Conservation (phyloP, 495 filamentous ascomycete species). For the Choiromyces venosus region DNA sequence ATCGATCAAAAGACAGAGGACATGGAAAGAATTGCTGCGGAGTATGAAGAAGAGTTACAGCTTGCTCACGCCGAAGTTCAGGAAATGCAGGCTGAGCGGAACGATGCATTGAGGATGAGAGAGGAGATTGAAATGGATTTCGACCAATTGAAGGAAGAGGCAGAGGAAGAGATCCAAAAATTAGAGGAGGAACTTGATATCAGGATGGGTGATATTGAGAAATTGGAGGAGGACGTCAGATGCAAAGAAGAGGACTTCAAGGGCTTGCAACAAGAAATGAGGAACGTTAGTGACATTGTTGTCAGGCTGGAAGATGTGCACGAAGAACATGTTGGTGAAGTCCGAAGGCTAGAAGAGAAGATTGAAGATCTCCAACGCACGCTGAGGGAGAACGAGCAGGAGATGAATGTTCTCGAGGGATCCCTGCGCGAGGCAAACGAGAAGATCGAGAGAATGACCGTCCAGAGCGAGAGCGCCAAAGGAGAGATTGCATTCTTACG, state of each 20-base stretch:
- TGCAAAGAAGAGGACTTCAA: constrained; percentile 76
- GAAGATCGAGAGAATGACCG: constrained; percentile 75
- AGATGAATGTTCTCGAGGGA: constrained; percentile 70
- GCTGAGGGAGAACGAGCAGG: constrained; percentile 65
- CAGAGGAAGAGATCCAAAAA: constrained; percentile 74
- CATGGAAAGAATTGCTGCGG: constrained; percentile 54
- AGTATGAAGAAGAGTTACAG: constrained; percentile 71
- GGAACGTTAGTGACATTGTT: constrained; percentile 76
- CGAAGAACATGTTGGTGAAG: constrained; percentile 47
- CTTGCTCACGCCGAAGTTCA: constrained; percentile 71
- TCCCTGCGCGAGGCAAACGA: constrained; percentile 71
- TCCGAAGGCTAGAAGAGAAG: constrained; percentile 45
- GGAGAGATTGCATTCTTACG: constrained; percentile 90
- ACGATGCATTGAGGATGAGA: constrained; percentile 71
- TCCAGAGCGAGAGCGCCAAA: constrained; percentile 88
- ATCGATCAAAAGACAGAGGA: constrained; percentile 61
- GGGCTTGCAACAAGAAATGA: constrained; percentile 82
- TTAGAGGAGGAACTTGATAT: constrained; percentile 73
- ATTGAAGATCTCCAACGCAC: constrained; percentile 71
- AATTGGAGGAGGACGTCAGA: constrained; percentile 61
- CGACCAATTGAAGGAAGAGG: constrained; percentile 70
- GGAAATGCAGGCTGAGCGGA: constrained; percentile 75
- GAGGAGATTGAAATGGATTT: constrained; percentile 76
- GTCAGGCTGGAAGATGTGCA: constrained; percentile 83
- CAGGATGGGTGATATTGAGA: constrained; percentile 64